A percentile compares a stretch with the other conserved stretches of the same genome.
These are phyloP conservation scores for Fomitopsis pulvina DNA, from an alignment of 768 basidiomycete species.

Conservation along the genomic window DNA sequence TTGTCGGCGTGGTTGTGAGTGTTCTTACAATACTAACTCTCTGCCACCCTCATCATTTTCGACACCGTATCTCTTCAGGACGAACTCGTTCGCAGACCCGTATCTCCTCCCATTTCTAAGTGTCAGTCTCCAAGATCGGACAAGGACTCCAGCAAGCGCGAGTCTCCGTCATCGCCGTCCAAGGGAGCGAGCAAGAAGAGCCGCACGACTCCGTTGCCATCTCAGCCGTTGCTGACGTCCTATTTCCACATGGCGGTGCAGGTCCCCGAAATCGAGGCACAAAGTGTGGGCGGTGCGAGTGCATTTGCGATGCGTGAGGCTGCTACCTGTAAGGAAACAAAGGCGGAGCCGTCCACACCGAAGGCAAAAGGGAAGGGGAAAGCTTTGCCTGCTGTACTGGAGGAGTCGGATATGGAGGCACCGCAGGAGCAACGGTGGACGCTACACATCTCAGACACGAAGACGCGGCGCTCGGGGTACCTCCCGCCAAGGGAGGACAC, in stretches of 20 bases:
- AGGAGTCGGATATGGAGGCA: too few species aligned
- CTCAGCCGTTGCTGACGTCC: slow-evolving; percentile 14
- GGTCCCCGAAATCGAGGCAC: background rate
- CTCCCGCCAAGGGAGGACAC: slow-evolving; percentile 57
- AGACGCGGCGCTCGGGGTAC: slow-evolving; percentile 47
- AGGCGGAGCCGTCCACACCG: background rate
- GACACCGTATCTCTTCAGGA: slow-evolving; percentile 35
- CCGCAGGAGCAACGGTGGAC: too few species aligned
- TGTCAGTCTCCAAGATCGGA: background rate
- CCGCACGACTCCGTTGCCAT: slow-evolving; percentile 14
- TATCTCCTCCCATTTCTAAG: background rate
- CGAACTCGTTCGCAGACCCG: slow-evolving; percentile 33
- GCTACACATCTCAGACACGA: slow-evolving; percentile 57
- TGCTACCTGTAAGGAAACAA: too few species aligned
- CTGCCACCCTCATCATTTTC: background rate
- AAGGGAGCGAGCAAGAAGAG: slow-evolving; percentile 25
- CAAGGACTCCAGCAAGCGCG: slow-evolving; percentile 11
- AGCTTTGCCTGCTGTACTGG: too few species aligned
- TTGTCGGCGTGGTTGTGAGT: slow-evolving; percentile 71
- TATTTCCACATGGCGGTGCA: slow-evolving; percentile 15
- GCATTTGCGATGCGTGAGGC: too few species aligned
- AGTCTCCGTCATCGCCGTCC: slow-evolving; percentile 13
- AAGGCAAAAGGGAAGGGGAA: too few species aligned
- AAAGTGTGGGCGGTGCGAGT: too few species aligned
- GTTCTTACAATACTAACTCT: background rate